phyloP scores from a whole-genome alignment of 306 rosid genomes.

The Medicago truncatula region MtrunA17r5.0-ANR NC_053048.1:37171001-37171500 shows the following conservation, averaged over 20 bases:
- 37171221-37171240: constrained; percentile 48
- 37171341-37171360: constrained; percentile 52
- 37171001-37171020: constrained; percentile 44
- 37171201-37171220: constrained; percentile 56
- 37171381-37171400: constrained; percentile 54
- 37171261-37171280: constrained; percentile 55
- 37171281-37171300: constrained; percentile 51
- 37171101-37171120: constrained; percentile 31
- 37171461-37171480: constrained; percentile 69
- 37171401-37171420: constrained; percentile 51
- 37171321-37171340: constrained; percentile 73
- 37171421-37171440: constrained; percentile 52
- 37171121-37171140: constrained; percentile 13
- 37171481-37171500: constrained; percentile 52
- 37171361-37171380: constrained; percentile 69
- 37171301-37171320: constrained; percentile 64
- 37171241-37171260: constrained; percentile 46
- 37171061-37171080: not conserved
- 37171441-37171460: constrained; percentile 62
- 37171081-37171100: constrained; percentile 25
- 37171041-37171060: constrained; percentile 5
- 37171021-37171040: constrained; percentile 16
- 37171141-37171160: constrained; percentile 65
- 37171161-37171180: constrained; percentile 52
- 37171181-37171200: constrained; percentile 34